These are phyloP conservation scores for Cinnamomum micranthum DNA, from an alignment of 164 flowering plant genomes.

Conservation along the genomic window DNA sequence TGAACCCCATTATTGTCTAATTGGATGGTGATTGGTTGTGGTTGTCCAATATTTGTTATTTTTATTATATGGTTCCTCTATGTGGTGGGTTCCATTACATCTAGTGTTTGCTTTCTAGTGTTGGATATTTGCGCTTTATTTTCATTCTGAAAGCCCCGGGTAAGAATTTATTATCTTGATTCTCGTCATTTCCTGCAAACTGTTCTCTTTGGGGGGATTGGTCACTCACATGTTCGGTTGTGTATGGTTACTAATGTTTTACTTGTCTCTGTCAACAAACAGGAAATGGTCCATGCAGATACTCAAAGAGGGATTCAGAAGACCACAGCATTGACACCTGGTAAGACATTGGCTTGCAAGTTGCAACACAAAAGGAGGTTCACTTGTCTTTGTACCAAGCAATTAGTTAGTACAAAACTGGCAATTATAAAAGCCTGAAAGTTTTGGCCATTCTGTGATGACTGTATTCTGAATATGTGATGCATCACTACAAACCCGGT, in stretches of 20 bases:
- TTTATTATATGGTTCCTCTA: not conserved
- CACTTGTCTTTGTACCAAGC: too few relatives aligned
- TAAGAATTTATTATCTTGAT: not conserved
- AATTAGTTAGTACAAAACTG: too few relatives aligned
- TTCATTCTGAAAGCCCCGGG: not conserved
- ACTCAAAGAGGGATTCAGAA: constrained; percentile 34
- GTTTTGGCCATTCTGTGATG: too few relatives aligned
- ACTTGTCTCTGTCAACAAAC: constrained; percentile 11
- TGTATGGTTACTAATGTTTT: constrained; percentile 3
- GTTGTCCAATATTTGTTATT: not conserved
- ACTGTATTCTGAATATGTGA: too few relatives aligned
- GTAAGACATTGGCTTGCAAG: constrained; percentile 28
- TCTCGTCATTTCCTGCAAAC: not conserved
- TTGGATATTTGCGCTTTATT: not conserved
- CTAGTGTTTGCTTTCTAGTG: not conserved
- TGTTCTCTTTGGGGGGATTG: not conserved
- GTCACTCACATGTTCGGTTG: not conserved
- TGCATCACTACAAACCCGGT: too few relatives aligned
- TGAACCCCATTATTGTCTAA: too few relatives aligned
- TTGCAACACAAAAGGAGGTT: too few relatives aligned
- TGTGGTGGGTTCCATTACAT: not conserved
- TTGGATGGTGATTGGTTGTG: too few relatives aligned
- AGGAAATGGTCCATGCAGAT: constrained; percentile 43
- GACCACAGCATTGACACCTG: constrained; percentile 27
- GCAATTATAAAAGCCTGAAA: too few relatives aligned